A percentile compares a stretch with the other conserved stretches of the same genome.
Conservation (phyloP, 345 rosid genomes). For the Gossypium mustelinum region DNA sequence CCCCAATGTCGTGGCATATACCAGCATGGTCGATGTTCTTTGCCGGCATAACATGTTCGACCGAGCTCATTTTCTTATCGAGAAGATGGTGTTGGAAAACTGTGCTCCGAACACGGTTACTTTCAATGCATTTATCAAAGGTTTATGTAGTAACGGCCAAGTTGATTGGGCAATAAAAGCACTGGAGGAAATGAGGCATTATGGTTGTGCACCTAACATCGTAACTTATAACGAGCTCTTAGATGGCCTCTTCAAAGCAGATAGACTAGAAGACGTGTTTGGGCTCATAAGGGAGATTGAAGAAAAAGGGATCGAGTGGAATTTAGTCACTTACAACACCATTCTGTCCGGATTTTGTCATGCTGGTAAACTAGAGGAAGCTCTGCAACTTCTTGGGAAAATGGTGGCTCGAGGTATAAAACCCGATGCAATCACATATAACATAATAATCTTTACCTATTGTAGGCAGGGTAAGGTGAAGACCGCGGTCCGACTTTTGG, state of each 20-base stretch:
- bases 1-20: slow-evolving; percentile 78
- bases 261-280: slow-evolving; percentile 41
- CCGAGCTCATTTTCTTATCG: slow-evolving; percentile 59
- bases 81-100: slow-evolving; percentile 49
- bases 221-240: slow-evolving; percentile 66
- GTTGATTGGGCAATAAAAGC: slow-evolving; percentile 55
- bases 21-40: slow-evolving; percentile 75
- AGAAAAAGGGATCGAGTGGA: slow-evolving; percentile 39
- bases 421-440: slow-evolving; percentile 62
- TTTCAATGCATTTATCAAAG: slow-evolving; percentile 61
- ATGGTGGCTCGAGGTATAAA: slow-evolving; percentile 50
- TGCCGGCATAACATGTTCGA: slow-evolving; percentile 58
- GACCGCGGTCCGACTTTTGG: slow-evolving; percentile 39
- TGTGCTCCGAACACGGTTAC: slow-evolving; percentile 65
- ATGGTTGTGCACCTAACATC: slow-evolving; percentile 51
- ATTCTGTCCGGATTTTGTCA: slow-evolving; percentile 55
- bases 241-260: slow-evolving; percentile 50
- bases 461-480: slow-evolving; percentile 50
- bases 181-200: slow-evolving; percentile 47
- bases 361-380: slow-evolving; percentile 43
- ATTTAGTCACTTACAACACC: slow-evolving; percentile 57
- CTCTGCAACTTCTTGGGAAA: slow-evolving; percentile 55
- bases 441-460: slow-evolving; percentile 48
- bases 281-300: slow-evolving; percentile 48
- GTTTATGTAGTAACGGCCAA: slow-evolving; percentile 60